These are phyloP conservation scores for Populus deltoides DNA, from an alignment of 345 rosid genomes.

Conservation along the genomic window DNA sequence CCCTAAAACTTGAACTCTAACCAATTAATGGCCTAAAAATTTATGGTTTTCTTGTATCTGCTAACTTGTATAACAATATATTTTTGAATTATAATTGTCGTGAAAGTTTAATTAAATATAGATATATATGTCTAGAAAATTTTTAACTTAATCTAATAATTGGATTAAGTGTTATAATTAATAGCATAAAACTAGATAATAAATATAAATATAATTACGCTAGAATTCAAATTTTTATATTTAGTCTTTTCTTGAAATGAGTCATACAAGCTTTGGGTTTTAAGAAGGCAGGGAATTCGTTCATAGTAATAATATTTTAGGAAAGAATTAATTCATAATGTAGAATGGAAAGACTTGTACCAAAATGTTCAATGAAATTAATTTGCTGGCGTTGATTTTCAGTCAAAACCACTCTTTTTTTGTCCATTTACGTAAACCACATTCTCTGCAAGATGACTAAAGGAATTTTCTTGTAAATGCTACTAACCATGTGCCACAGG, in stretches of 20 bases:
- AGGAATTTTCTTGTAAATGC: background rate
- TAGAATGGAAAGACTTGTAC: background rate
- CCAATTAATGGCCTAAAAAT: too few species aligned
- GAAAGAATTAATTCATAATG: background rate
- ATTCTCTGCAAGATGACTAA: background rate
- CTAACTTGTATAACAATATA: fast-evolving
- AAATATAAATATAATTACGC: too few species aligned
- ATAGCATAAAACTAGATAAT: too few species aligned
- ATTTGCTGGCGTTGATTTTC: background rate
- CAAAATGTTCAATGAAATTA: background rate
- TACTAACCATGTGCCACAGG: background rate
- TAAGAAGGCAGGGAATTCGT: background rate
- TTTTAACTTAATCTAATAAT: too few species aligned
- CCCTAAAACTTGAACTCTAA: too few species aligned
- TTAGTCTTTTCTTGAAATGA: too few species aligned
- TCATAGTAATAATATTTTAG: background rate
- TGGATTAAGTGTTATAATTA: fast-evolving
- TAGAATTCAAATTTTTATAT: too few species aligned
- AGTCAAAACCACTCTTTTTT: background rate
- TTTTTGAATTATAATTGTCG: too few species aligned
- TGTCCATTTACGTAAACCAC: background rate
- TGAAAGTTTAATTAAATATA: too few species aligned
- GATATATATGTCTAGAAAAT: fast-evolving
- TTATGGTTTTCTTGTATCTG: too few species aligned
- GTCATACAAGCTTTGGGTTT: background rate